Evolutionary conservation across 495 filamentous ascomycete genomes (phyloP), one percentile per base, ranked within the genome.

Genomic region (Haplographium delicatum): DNA sequence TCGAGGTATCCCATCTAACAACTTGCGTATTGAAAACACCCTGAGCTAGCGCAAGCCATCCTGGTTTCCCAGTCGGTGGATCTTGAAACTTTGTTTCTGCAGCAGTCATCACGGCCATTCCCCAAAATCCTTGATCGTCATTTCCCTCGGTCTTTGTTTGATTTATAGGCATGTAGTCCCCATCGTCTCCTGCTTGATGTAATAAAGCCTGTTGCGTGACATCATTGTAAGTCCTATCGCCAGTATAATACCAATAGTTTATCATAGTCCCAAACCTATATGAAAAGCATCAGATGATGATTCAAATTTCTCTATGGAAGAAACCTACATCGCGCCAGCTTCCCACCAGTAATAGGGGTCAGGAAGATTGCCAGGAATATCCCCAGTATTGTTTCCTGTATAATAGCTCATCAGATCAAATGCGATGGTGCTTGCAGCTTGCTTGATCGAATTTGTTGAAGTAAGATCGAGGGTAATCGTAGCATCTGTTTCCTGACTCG

Each of bases 281-380:
- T 11, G 2, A 11, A 11, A 33, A 22, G 25, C 19, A 15, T 16
- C 71, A 59, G 11, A 66, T 51, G 5, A 76, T 74, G 11, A 65
- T 64, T 57, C 65, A 66, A 62, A 46, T 72, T 53, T 63, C 5
- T n/a, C 6, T 24, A 9, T 5, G 4, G 4, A 4, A 15, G 5
- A n/a, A 19, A 51, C 78, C 64, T 79, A 84, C 78, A 88, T 85
- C 10, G 82, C 80, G 23, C 86, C 87, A 3, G 78, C 78, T 62
- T 89, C 83, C 85, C 85, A 89, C 85, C 85, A 90, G 66, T 82
- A 91, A 63, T 89, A 91, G 0, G 85, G 84, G 55, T 79, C 73
- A 3, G 85, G 85, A 3, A 89, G 64, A 62, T 86, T 87, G 10
- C 85, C 85, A 13, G 85, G 83, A 1, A 71, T 69, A 51, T 87